Percentiles rank a stretch among this genome's conserved stretches.
These are phyloP conservation scores for Jaltomata sinuosa DNA, from an alignment of 257 asterid genomes.

Conservation along the genomic window DNA sequence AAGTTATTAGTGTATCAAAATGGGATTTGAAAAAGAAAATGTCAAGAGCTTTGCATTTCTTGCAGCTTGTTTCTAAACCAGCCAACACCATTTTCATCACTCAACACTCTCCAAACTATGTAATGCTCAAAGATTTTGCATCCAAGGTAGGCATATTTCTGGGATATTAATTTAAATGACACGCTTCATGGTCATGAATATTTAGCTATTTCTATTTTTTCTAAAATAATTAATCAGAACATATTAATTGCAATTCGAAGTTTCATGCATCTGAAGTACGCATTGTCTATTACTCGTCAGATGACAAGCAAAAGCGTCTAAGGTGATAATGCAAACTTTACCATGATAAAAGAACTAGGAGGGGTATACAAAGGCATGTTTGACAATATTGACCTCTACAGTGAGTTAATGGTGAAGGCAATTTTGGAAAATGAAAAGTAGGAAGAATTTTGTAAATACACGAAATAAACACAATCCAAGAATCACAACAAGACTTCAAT, in stretches of 20 bases:
- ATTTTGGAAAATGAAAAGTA: background rate
- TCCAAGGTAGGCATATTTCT: background rate
- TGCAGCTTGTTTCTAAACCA: background rate
- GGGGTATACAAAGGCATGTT: background rate
- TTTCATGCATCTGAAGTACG: background rate
- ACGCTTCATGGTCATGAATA: background rate
- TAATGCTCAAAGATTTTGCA: background rate
- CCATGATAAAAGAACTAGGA: background rate
- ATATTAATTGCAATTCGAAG: background rate
- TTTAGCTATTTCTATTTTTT: background rate
- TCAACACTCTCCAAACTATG: background rate
- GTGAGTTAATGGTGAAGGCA: background rate
- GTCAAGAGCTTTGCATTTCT: background rate
- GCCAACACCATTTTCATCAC: background rate
- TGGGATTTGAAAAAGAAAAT: background rate
- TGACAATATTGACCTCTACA: background rate
- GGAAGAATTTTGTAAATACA: background rate
- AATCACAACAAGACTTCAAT: background rate
- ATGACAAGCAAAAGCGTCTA: background rate
- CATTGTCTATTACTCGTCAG: background rate
- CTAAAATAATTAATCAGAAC: background rate
- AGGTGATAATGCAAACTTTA: background rate
- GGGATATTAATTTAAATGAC: background rate
- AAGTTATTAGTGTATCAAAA: background rate
- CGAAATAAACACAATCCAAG: background rate